Percentiles rank a stretch among this genome's conserved stretches.
These are phyloP conservation scores for Neohortaea acidophila DNA, from an alignment of 495 filamentous ascomycete species.

Conservation along the genomic window DNA sequence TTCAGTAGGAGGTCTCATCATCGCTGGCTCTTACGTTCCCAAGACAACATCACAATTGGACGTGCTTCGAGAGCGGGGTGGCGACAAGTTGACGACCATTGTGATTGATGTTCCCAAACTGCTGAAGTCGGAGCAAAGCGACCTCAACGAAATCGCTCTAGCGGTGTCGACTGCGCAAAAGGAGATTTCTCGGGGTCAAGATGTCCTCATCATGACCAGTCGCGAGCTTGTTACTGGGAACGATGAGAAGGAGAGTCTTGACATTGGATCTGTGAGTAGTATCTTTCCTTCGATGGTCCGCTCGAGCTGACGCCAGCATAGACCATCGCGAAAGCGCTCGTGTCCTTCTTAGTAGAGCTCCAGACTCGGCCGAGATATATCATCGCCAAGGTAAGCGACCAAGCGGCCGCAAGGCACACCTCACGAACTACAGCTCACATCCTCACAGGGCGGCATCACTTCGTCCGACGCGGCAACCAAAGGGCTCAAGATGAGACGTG, in stretches of 20 bases:
- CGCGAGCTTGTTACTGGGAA: slow-evolving; percentile 34
- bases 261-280: slow-evolving; percentile 31
- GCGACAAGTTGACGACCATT: slow-evolving; percentile 30
- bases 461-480: slow-evolving; percentile 40
- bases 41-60: slow-evolving; percentile 39
- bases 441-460: slow-evolving; percentile 39
- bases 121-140: not conserved
- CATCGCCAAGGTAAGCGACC: slow-evolving; percentile 34
- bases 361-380: slow-evolving; percentile 35
- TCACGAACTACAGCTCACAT: too few relatives aligned
- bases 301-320: too few relatives aligned
- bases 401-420: too few relatives aligned
- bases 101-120: slow-evolving; percentile 12
- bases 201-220: slow-evolving; percentile 41
- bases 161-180: slow-evolving; percentile 24
- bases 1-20: slow-evolving; percentile 33
- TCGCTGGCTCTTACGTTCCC: slow-evolving; percentile 40
- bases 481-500: slow-evolving; percentile 37
- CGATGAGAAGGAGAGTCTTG: slow-evolving; percentile 32
- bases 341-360: slow-evolving; percentile 15
- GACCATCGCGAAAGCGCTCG: not conserved
- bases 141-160: slow-evolving; percentile 25
- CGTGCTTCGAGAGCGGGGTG: slow-evolving; percentile 26
- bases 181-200: slow-evolving; percentile 11
- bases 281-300: slow-evolving; percentile 24